These are phyloP conservation scores for Lanzia echinophila DNA, from an alignment of 2,329 filamentous ascomycete genomes.

Conservation along the genomic window DNA sequence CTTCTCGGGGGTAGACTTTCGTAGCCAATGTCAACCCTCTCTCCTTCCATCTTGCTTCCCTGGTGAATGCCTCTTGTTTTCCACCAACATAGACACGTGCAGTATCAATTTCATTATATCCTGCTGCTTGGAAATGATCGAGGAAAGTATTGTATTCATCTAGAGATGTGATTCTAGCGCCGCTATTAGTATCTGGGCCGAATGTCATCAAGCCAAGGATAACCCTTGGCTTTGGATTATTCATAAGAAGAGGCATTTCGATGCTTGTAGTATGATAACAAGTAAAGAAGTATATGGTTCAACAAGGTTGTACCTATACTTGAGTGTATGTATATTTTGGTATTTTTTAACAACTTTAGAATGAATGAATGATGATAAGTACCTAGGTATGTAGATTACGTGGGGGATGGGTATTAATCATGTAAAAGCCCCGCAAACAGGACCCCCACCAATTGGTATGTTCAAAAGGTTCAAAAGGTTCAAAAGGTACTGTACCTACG, in stretches of 20 bases:
- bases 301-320: too few relatives aligned
- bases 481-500: too few relatives aligned
- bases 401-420: too few relatives aligned
- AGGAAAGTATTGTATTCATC: slow-evolving; percentile 65
- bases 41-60: slow-evolving; percentile 69
- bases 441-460: too few relatives aligned
- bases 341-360: too few relatives aligned
- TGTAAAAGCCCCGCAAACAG: too few relatives aligned
- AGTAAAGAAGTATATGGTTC: too few relatives aligned
- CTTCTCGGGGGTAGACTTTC: slow-evolving; percentile 61
- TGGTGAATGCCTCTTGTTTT: slow-evolving; percentile 72
- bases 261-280: neutral
- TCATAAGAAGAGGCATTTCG: slow-evolving; percentile 26
- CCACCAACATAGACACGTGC: slow-evolving; percentile 67
- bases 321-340: too few relatives aligned
- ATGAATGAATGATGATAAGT: too few relatives aligned
- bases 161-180: slow-evolving; percentile 63
- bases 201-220: slow-evolving; percentile 88
- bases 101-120: slow-evolving; percentile 82
- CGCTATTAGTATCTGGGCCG: slow-evolving; percentile 54
- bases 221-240: slow-evolving; percentile 46
- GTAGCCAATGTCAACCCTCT: slow-evolving; percentile 73
- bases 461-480: too few relatives aligned
- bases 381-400: too few relatives aligned
- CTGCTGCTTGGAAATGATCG: slow-evolving; percentile 68